Percentiles rank a stretch among this genome's conserved stretches.
These are phyloP conservation scores for Fusarium anthophilum DNA, from an alignment of 2,329 filamentous ascomycete genomes.

Conservation along the genomic window DNA sequence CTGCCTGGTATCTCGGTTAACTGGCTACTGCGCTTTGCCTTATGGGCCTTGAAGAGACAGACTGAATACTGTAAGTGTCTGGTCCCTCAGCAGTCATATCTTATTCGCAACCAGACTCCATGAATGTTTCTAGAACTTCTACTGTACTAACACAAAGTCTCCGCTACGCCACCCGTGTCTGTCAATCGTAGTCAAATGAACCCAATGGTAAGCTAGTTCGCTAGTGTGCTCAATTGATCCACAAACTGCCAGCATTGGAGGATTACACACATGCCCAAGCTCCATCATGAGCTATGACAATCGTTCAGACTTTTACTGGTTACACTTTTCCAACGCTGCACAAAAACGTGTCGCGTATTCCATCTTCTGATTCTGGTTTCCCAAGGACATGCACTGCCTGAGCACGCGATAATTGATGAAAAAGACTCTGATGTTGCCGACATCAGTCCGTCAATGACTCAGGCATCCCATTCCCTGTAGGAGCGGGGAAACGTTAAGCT, in stretches of 20 bases:
- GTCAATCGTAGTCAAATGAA: neutral
- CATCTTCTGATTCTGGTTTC: neutral
- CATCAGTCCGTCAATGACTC: neutral
- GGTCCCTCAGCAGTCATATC: neutral
- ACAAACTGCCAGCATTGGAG: neutral
- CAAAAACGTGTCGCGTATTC: neutral
- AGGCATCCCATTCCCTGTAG: neutral
- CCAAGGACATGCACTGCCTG: neutral
- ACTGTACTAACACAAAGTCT: neutral
- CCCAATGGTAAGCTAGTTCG: neutral
- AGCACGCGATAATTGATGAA: neutral
- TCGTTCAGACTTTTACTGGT: neutral
- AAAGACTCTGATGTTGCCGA: neutral
- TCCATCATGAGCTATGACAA: neutral
- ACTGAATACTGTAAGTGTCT: neutral
- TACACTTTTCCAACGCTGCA: neutral
- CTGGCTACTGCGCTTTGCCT: too few relatives aligned
- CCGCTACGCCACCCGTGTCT: neutral
- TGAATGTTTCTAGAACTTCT: neutral
- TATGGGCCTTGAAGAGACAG: too few relatives aligned
- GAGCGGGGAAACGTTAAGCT: slow-evolving; percentile 9
- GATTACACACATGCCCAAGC: neutral
- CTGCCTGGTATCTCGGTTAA: neutral
- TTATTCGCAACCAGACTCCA: neutral
- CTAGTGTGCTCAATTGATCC: neutral